phyloP scores from a whole-genome alignment of 495 filamentous ascomycete genomes.

The Aspergillus coremiiformis region DNA sequence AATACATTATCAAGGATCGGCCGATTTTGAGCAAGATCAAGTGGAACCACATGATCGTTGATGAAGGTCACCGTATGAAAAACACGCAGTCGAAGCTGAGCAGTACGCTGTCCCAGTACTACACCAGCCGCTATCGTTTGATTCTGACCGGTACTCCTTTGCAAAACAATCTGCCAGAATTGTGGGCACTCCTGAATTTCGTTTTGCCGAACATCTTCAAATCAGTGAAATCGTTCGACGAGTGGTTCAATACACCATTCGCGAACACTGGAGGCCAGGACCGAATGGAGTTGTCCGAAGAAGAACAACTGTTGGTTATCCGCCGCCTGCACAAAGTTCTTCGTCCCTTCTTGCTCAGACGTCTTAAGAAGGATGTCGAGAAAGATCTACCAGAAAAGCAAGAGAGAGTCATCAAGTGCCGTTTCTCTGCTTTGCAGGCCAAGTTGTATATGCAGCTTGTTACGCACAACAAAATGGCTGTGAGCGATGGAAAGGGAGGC shows the following conservation, averaged over 20 bases:
- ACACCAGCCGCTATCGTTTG: constrained; percentile 86
- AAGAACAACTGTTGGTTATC: constrained; percentile 98
- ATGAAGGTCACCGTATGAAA: constrained; percentile 99
- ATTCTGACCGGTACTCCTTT: constrained; percentile 96
- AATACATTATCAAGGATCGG: constrained; percentile 98
- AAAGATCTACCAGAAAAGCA: constrained; percentile 98
- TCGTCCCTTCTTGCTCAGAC: constrained; percentile 92
- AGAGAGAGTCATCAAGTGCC: constrained; percentile 97
- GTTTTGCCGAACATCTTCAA: constrained; percentile 98
- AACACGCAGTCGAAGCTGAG: constrained; percentile 96
- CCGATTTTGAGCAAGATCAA: constrained; percentile 93
- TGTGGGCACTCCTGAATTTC: constrained; percentile 98
- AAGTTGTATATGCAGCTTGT: constrained; percentile 95
- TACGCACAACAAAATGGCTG: constrained; percentile 85
- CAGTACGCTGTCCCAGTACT: constrained; percentile 89
- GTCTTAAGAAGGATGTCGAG: constrained; percentile 98
- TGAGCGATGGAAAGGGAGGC: constrained; percentile 90
- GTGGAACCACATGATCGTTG: constrained; percentile 99
- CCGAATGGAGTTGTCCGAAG: constrained; percentile 97
- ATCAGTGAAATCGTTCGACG: constrained; percentile 96
- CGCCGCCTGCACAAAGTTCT: constrained; percentile 97
- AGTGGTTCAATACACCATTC: constrained; percentile 99
- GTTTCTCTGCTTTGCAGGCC: constrained; percentile 88
- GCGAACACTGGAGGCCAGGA: constrained; percentile 97
- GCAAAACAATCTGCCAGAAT: constrained; percentile 92